These are phyloP conservation scores for Starmerella khaoyaiensis DNA, from an alignment of 805 yeast species.

Conservation along the genomic window DNA sequence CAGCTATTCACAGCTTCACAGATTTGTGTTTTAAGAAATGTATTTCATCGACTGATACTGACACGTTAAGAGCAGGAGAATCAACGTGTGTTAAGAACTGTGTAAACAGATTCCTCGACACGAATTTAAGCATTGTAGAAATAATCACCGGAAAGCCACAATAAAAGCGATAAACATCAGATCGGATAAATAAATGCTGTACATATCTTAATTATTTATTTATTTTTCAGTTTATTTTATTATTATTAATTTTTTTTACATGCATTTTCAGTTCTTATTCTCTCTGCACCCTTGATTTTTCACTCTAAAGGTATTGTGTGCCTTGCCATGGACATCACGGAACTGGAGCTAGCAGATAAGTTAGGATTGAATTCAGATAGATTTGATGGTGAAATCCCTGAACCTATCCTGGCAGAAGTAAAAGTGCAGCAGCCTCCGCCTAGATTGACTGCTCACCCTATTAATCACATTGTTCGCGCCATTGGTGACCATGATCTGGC, in stretches of 20 bases:
- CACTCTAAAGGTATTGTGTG: neutral
- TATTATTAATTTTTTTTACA: no score
- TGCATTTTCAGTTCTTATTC: no score
- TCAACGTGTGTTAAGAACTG: conserved; percentile 68
- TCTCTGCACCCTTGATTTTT: neutral
- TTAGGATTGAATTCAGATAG: neutral
- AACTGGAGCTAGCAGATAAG: neutral
- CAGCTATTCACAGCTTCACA: conserved; percentile 70
- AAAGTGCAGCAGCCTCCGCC: neutral
- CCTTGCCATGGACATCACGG: conserved; percentile 1
- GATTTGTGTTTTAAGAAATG: conserved; percentile 87
- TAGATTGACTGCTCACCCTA: neutral
- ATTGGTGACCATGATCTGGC: neutral
- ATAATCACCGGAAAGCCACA: conserved; percentile 8
- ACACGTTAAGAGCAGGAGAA: conserved; percentile 43
- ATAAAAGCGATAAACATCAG: no score
- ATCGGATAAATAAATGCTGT: no score
- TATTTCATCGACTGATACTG: conserved; percentile 32
- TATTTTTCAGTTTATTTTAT: no score
- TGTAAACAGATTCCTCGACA: conserved; percentile 73
- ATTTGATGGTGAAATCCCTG: neutral
- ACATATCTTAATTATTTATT: no score
- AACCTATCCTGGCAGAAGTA: neutral
- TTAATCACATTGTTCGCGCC: neutral
- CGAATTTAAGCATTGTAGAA: conserved; percentile 72